Evolutionary conservation across 1,139 yeast genomes (phyloP).

Genomic region (Protomyces inundatus): DNA sequence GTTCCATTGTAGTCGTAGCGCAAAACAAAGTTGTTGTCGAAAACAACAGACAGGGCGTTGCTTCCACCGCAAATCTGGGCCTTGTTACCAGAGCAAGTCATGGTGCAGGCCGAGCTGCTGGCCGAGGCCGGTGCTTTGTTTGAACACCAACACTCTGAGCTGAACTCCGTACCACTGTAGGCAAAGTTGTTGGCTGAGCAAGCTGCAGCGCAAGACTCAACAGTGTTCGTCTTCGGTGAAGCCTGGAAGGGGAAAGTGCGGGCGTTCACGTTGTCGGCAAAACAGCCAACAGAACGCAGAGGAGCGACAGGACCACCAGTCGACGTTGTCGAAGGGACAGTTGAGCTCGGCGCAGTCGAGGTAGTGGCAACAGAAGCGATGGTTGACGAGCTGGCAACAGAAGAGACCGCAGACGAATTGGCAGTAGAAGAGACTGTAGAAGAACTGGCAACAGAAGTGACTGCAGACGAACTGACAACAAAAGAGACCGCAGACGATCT

Average conservation of each 20-base stretch:
- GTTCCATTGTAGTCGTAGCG: background rate
- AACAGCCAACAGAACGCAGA: background rate
- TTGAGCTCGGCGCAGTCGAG: background rate
- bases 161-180: background rate
- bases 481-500: background rate
- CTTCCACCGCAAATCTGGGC: background rate
- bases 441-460: background rate
- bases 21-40: background rate
- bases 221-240: background rate
- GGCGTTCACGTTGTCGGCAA: background rate
- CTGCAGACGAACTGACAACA: background rate
- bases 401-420: background rate
- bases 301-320: background rate
- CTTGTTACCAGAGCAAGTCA: slow-evolving; percentile 6
- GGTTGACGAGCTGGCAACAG: background rate
- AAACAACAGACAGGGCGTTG: slow-evolving; percentile 2
- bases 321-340: background rate
- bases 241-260: background rate
- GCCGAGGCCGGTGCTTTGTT: background rate
- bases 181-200: background rate
- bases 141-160: background rate
- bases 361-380: background rate
- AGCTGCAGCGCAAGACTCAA: background rate
- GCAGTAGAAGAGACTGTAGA: background rate
- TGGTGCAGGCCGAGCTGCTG: background rate